phyloP scores from a whole-genome alignment of 805 yeast genomes.

The Candida boleticola region DNA sequence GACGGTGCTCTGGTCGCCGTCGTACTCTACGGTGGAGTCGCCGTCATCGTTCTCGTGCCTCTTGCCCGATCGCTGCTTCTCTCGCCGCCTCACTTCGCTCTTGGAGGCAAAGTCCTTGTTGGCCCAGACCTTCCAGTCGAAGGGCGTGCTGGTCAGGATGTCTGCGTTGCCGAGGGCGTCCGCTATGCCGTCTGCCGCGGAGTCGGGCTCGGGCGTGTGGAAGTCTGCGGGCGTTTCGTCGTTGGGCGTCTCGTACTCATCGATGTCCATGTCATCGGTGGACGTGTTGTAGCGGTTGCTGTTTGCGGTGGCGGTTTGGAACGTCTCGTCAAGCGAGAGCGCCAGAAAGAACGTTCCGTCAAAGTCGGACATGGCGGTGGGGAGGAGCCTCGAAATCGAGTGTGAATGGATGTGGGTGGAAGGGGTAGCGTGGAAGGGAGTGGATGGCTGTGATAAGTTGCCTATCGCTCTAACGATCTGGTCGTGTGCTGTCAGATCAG shows the following conservation, averaged over 20 bases:
- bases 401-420: too few relatives aligned
- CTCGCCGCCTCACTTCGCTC: conserved; percentile 1
- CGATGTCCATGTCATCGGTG: conserved; percentile 21
- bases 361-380: conserved; percentile 13
- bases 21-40: background rate
- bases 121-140: conserved; percentile 6
- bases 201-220: conserved; percentile 6
- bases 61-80: conserved; percentile 13
- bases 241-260: conserved; percentile 5
- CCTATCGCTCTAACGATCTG: too few relatives aligned
- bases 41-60: conserved; percentile 5
- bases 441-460: too few relatives aligned
- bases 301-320: conserved; percentile 1
- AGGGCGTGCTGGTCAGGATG: conserved; percentile 4
- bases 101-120: conserved; percentile 3
- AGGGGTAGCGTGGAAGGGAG: too few relatives aligned
- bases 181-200: too few relatives aligned
- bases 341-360: conserved; percentile 23
- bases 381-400: too few relatives aligned
- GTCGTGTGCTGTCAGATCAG: too few relatives aligned
- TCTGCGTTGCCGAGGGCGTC: too few relatives aligned
- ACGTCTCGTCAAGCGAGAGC: conserved; percentile 22
- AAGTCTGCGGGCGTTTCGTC: background rate
- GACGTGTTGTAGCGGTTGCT: conserved; percentile 8
- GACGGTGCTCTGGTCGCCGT: background rate